Base-by-base conservation (phyloP, 495 filamentous ascomycete genomes). In the Hypoxylon rickii region DNA sequence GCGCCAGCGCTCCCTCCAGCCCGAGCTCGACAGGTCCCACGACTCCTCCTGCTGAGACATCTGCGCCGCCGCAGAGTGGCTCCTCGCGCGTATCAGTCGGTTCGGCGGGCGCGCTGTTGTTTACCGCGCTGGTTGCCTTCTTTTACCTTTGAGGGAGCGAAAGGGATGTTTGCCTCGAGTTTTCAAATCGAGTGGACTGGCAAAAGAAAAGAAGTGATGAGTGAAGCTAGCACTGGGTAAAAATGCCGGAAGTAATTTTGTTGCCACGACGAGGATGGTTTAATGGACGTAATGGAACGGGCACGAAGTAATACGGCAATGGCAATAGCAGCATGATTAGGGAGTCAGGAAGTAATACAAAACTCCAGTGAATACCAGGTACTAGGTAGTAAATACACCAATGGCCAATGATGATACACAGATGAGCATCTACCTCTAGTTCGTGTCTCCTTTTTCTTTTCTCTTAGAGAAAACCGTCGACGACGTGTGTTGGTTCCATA, bases 81-180 rank as follows among this genome's bases (percentile, higher is more conserved):
- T 66, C 66, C 2, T 58, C 66, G 24, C 63, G 64, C 34, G 51
- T 72, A 20, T 52, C 58, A 2, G 60, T 47, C 1, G 63, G 70
- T 21, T 73, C 72, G 3, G 54, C 63, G 18, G 57, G 62, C 10
- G 73, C 71, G 8, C 57, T 75, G 1, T 58, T 67, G 11, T 19
- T 73, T 26, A 70, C 71, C 7, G 42, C 72, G 24, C 37, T 75
- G 19, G 68, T 63, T 10, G 67, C 57, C 7, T 55, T 70, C 21
- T 58, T 66, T 55, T 66, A 57, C 50, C 44, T 73, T 48, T 76
- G 60, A 69, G 37, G 42, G 21, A n/a, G 24, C n/a, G 5, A 3
- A 10, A 4, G 34, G 13, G 62, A 24, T 26, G 29, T 19, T 15
- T 19, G 11, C 31, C 41, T 52, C 7, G 12, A 31, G 10, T 22